These are phyloP conservation scores for Gypsophila paniculata DNA, from an alignment of 179 eudicot genomes.

Conservation along the genomic window DNA sequence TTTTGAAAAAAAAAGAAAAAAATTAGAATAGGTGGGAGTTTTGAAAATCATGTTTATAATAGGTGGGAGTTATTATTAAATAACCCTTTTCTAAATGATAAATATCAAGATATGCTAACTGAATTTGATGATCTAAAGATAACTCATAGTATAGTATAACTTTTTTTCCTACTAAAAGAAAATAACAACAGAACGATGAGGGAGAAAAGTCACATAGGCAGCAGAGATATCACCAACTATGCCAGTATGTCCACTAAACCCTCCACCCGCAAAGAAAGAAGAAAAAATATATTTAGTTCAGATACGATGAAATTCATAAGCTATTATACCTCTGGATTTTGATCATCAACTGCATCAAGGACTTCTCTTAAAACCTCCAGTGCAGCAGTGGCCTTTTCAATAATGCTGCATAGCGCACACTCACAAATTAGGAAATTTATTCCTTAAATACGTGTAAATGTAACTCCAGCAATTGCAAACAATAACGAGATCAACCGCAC, in stretches of 20 bases:
- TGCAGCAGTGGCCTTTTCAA: conserved; percentile 81
- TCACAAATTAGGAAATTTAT: neutral
- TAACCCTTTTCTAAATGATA: too few relatives aligned
- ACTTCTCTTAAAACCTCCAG: conserved; percentile 86
- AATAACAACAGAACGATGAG: neutral
- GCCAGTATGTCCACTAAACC: neutral
- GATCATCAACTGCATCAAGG: conserved; percentile 70
- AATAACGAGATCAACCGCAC: neutral
- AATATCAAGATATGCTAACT: neutral
- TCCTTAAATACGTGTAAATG: neutral
- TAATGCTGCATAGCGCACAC: conserved; percentile 73
- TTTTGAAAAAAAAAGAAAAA: too few relatives aligned
- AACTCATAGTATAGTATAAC: neutral
- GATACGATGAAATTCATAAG: neutral
- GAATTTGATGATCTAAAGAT: neutral
- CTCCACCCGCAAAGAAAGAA: neutral
- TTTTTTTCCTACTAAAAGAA: neutral
- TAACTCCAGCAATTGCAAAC: neutral
- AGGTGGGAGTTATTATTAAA: too few relatives aligned
- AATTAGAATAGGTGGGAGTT: too few relatives aligned
- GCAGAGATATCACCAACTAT: neutral
- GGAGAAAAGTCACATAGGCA: neutral
- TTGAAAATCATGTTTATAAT: too few relatives aligned
- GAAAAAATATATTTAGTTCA: neutral
- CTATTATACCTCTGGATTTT: conserved; percentile 71